phyloP scores from a whole-genome alignment of 257 asterid genomes.

The Cordia subcordata region DNA sequence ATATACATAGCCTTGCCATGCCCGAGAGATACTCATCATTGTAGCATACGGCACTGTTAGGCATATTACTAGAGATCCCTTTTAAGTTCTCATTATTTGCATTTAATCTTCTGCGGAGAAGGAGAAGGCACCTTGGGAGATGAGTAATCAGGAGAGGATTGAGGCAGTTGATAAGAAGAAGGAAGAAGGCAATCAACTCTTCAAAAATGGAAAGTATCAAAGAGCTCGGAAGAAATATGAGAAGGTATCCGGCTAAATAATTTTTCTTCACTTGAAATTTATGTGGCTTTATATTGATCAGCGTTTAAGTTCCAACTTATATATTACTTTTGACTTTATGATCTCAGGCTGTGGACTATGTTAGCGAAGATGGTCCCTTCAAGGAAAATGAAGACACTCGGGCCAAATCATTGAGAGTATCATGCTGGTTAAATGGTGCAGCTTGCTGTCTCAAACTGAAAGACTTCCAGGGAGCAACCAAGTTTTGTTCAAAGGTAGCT shows the following conservation, averaged over 20 bases:
- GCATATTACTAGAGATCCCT: not conserved
- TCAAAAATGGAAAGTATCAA: constrained; percentile 44
- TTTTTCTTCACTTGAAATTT: not conserved
- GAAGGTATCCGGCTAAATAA: constrained; percentile 25
- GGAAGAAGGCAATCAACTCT: constrained; percentile 70
- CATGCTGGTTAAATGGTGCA: constrained; percentile 68
- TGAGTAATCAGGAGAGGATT: constrained; percentile 51
- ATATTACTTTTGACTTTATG: constrained; percentile 1
- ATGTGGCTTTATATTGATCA: constrained; percentile 1
- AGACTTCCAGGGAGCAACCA: constrained; percentile 41
- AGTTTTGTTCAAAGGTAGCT: constrained; percentile 54
- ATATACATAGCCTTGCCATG: no score
- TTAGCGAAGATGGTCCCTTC: constrained; percentile 37
- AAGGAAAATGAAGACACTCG: constrained; percentile 38
- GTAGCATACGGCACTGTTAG: no score
- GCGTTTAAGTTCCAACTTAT: not conserved
- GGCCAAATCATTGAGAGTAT: constrained; percentile 41
- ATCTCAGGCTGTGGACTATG: constrained; percentile 50
- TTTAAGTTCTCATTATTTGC: not conserved
- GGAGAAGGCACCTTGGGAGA: constrained; percentile 70
- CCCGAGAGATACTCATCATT: no score
- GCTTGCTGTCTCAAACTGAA: constrained; percentile 58
- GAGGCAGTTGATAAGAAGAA: constrained; percentile 51
- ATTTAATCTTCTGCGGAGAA: constrained; percentile 13
- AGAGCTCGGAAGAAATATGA: constrained; percentile 50